Conservation (phyloP, 192 early-diverging fungal genomes). For the Coemansia sp. region DNA sequence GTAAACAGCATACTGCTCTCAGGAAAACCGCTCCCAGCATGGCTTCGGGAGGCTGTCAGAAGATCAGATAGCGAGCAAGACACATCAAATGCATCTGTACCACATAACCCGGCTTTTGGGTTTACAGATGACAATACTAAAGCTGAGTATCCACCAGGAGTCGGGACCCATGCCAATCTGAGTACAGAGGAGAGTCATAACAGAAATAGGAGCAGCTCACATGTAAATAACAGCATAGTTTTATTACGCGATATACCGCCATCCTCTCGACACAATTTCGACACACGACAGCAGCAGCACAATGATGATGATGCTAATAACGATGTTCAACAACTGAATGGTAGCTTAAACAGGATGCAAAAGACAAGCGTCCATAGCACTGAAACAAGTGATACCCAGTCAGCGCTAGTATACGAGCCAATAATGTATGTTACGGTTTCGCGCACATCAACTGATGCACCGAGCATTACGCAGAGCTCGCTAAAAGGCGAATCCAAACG, state of each 20-base stretch:
- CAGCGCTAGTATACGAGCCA: conserved; percentile 12
- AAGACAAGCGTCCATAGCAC: conserved; percentile 17
- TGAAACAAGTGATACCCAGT: conserved; percentile 21
- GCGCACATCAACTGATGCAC: conserved; percentile 12
- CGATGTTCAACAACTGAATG: neutral
- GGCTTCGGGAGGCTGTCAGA: conserved; percentile 29
- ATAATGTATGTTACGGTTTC: conserved; percentile 25
- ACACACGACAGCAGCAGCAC: neutral
- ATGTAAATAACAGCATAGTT: too few species aligned
- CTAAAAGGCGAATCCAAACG: neutral
- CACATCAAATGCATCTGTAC: neutral
- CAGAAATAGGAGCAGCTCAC: neutral
- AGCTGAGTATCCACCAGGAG: neutral
- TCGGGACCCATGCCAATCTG: neutral
- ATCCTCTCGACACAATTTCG: too few species aligned
- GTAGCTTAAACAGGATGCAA: neutral
- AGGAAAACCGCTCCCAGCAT: conserved; percentile 36
- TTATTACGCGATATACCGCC: too few species aligned
- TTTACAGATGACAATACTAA: neutral
- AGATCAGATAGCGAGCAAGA: conserved; percentile 1
- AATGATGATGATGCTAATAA: neutral
- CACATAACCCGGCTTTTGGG: neutral
- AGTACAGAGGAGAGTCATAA: neutral
- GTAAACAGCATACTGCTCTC: conserved; percentile 35
- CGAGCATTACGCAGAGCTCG: conserved; percentile 2